These are phyloP conservation scores for Thelonectria blattea DNA, from an alignment of 2,329 filamentous ascomycete genomes.

Conservation along the genomic window DNA sequence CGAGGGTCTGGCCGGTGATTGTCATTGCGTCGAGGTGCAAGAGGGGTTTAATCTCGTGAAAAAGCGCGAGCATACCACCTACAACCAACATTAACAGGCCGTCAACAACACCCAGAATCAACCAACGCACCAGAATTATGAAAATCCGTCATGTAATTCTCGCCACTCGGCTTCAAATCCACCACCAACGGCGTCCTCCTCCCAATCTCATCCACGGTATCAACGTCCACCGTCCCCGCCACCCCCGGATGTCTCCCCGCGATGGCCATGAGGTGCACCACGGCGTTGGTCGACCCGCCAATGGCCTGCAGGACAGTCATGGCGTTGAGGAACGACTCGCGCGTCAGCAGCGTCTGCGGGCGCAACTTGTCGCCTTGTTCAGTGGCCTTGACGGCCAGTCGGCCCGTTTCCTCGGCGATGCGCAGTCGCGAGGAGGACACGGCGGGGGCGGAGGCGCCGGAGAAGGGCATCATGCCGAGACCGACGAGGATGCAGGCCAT, in stretches of 20 bases:
- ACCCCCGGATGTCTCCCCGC: conserved; percentile 74
- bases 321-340: conserved; percentile 81
- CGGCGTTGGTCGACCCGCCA: conserved; percentile 84
- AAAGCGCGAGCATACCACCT: conserved; percentile 81
- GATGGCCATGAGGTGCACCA: conserved; percentile 87
- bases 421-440: conserved; percentile 79
- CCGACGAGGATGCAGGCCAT: conserved; percentile 86
- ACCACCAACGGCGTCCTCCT: conserved; percentile 81
- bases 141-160: conserved; percentile 89
- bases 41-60: conserved; percentile 78
- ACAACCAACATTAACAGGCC: not conserved
- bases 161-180: conserved; percentile 84
- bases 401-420: conserved; percentile 76
- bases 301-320: conserved; percentile 86
- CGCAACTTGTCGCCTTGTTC: conserved; percentile 70
- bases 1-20: conserved; percentile 83
- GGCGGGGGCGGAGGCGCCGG: conserved; percentile 79
- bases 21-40: conserved; percentile 80
- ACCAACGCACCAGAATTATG: conserved; percentile 69
- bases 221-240: conserved; percentile 67
- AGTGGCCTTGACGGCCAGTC: conserved; percentile 70
- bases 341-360: conserved; percentile 74
- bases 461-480: conserved; percentile 80
- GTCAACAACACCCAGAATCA: too few species aligned
- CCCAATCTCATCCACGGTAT: conserved; percentile 80